Evolutionary conservation across 768 basidiomycete species (phyloP).

Genomic region (Pisolithus albus): DNA sequence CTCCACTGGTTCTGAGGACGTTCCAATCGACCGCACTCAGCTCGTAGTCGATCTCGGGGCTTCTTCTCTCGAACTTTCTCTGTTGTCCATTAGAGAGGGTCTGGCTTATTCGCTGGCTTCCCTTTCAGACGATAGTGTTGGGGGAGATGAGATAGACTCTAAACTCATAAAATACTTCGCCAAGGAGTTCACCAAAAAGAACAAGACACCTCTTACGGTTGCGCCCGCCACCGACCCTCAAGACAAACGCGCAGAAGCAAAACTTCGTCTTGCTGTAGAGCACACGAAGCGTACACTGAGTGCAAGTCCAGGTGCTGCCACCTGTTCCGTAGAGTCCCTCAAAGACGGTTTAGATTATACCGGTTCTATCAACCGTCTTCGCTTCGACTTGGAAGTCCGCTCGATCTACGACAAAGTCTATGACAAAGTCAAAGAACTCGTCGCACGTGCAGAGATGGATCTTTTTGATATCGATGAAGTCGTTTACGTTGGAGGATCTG

Average conservation of each 20-base stretch:
- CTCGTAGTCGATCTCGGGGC: slow-evolving; percentile 78
- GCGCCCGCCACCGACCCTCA: slow-evolving; percentile 48
- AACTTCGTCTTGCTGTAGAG: slow-evolving; percentile 86
- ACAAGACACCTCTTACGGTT: slow-evolving; percentile 64
- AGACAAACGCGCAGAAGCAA: slow-evolving; percentile 87
- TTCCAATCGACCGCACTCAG: slow-evolving; percentile 61
- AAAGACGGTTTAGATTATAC: slow-evolving; percentile 93
- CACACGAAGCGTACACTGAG: slow-evolving; percentile 91
- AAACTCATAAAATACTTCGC: slow-evolving; percentile 87
- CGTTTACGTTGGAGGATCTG: slow-evolving; percentile 72
- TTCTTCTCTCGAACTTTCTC: slow-evolving; percentile 59
- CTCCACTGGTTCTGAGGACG: slow-evolving; percentile 35
- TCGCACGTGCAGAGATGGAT: slow-evolving; percentile 47
- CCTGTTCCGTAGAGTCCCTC: slow-evolving; percentile 88
- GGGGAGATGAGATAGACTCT: slow-evolving; percentile 71
- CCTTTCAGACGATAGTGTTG: slow-evolving; percentile 38
- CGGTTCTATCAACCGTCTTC: slow-evolving; percentile 52
- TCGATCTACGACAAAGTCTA: slow-evolving; percentile 55
- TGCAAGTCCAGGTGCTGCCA: slow-evolving; percentile 80
- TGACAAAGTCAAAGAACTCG: slow-evolving; percentile 44
- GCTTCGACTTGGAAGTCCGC: slow-evolving; percentile 54
- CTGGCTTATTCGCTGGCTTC: slow-evolving; percentile 59
- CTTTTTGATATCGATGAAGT: slow-evolving; percentile 69
- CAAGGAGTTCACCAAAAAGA: slow-evolving; percentile 96
- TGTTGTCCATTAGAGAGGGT: slow-evolving; percentile 72